A percentile compares a stretch with the other conserved stretches of the same genome.
These are phyloP conservation scores for Aspergillus sclerotiicarbonarius DNA, from an alignment of 495 filamentous ascomycete species.

Conservation along the genomic window DNA sequence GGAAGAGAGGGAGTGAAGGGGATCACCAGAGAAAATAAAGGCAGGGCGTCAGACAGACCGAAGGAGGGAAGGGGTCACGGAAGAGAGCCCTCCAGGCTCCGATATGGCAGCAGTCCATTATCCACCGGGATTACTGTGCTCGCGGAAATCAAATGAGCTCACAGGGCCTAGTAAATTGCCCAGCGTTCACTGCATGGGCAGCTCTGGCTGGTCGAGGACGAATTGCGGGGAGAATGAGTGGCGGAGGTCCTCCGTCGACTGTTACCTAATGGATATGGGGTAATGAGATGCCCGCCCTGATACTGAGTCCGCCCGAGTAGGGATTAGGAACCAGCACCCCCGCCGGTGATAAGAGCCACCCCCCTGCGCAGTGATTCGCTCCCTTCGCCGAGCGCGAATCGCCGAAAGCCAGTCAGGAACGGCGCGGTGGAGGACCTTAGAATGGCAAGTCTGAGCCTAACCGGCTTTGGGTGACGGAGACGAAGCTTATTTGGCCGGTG, in stretches of 20 bases:
- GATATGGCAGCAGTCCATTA: no score
- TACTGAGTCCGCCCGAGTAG: neutral
- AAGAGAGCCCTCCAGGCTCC: neutral
- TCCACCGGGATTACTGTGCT: no score
- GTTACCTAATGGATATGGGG: conserved; percentile 32
- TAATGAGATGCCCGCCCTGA: conserved; percentile 10
- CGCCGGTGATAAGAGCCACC: neutral
- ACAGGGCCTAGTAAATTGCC: no score
- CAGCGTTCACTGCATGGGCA: no score
- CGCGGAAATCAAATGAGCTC: no score
- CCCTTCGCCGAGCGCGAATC: conserved; percentile 4
- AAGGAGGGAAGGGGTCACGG: neutral
- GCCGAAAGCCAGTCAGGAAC: conserved; percentile 11
- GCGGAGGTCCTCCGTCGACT: neutral
- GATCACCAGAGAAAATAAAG: neutral
- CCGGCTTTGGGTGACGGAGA: neutral
- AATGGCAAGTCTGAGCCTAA: neutral
- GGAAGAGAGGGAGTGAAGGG: neutral
- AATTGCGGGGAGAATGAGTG: conserved; percentile 12
- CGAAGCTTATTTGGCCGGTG: conserved; percentile 2
- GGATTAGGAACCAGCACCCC: neutral
- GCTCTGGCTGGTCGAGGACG: neutral
- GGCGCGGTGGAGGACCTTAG: neutral
- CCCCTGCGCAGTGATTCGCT: conserved; percentile 2
- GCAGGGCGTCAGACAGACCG: neutral